These are phyloP conservation scores for Reticulomyxa filosa DNA, from an alignment of 78 protist genomes.

Conservation along the genomic window DNA sequence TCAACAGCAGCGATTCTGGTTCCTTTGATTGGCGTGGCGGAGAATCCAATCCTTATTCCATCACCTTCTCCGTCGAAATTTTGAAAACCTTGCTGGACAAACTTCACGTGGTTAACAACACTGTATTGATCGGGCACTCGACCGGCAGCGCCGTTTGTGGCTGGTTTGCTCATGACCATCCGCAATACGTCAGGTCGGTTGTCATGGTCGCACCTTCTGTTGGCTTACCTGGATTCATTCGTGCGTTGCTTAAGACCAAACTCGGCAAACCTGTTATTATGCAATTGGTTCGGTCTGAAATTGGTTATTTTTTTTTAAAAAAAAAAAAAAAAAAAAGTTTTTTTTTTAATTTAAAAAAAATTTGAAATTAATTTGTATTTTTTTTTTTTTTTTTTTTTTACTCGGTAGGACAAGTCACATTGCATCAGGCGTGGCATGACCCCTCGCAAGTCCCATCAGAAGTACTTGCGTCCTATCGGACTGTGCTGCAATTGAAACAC, in stretches of 20 bases:
- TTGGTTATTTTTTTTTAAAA: not conserved
- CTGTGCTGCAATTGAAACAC: not conserved
- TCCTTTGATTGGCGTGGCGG: too few relatives aligned
- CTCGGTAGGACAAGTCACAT: too few relatives aligned
- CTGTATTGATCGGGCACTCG: not conserved
- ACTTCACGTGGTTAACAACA: not conserved
- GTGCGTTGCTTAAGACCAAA: not conserved
- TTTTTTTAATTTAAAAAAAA: too few relatives aligned
- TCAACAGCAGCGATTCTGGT: too few relatives aligned
- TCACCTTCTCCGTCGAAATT: not conserved
- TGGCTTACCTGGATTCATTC: not conserved
- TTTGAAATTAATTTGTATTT: too few relatives aligned
- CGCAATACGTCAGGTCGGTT: not conserved
- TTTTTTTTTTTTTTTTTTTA: too few relatives aligned
- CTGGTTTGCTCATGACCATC: not conserved
- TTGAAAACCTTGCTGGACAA: not conserved
- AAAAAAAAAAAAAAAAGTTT: too few relatives aligned
- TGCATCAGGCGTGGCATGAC: not conserved
- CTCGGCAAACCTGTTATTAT: not conserved
- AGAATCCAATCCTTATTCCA: not conserved
- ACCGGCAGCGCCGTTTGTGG: not conserved
- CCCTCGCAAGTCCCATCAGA: not conserved
- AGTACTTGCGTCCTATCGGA: not conserved
- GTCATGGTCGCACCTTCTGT: not conserved
- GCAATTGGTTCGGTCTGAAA: not conserved